Evolutionary conservation across 768 basidiomycete species (phyloP).

Genomic region (Fomitopsis serialis): DNA sequence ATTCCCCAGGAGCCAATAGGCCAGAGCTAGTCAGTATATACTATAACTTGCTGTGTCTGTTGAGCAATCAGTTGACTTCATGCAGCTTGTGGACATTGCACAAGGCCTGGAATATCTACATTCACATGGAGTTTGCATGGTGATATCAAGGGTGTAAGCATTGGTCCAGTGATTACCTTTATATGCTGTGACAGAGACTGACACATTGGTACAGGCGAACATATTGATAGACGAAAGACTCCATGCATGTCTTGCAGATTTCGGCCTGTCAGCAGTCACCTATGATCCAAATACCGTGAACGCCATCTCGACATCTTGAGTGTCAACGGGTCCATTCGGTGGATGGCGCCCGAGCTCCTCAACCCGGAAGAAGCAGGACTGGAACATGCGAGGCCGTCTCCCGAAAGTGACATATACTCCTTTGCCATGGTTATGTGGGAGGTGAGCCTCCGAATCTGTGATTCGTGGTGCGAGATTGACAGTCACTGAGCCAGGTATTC

Average conservation of each 20-base stretch:
- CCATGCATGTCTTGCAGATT: slow-evolving; percentile 3
- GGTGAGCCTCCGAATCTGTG: no score
- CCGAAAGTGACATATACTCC: slow-evolving; percentile 4
- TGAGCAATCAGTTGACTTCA: no score
- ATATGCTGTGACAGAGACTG: no score
- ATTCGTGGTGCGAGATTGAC: no score
- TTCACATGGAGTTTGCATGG: slow-evolving; percentile 2
- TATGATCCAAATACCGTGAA: not conserved
- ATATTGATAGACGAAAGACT: slow-evolving; percentile 1
- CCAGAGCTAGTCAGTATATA: slow-evolving; percentile 4
- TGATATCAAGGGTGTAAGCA: slow-evolving; percentile 7
- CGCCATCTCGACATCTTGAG: not conserved
- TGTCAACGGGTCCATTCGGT: not conserved
- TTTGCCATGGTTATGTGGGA: no score
- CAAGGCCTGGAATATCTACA: slow-evolving; percentile 5
- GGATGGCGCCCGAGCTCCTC: slow-evolving; percentile 2
- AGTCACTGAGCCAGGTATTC: no score
- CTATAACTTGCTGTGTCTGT: no score
- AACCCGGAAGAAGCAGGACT: not conserved
- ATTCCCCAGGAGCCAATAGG: slow-evolving; percentile 2
- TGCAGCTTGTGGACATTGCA: slow-evolving; percentile 1
- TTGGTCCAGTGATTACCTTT: not conserved
- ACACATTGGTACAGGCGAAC: slow-evolving; percentile 5
- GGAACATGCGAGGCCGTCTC: not conserved
- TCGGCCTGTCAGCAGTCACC: slow-evolving; percentile 1